Percentiles rank a stretch among this genome's conserved stretches.
Evolutionary conservation across 1,284 basidiomycete species (phyloP).

Genomic region (Leccinum angustisporum): DNA sequence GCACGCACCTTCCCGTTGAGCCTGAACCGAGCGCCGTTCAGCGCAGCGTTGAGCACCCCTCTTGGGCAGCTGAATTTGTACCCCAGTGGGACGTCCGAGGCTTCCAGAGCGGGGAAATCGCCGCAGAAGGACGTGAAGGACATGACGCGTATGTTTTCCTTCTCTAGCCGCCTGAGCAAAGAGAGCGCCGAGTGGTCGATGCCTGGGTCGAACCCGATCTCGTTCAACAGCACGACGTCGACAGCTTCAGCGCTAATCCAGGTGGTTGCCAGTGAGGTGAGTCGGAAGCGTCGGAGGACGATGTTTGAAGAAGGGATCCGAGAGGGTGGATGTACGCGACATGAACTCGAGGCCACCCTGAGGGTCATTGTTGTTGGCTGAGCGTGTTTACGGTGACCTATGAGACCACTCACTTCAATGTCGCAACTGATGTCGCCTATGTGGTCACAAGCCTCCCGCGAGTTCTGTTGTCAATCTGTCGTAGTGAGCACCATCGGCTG

Average conservation of each 20-base stretch:
- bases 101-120: no score
- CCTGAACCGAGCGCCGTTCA: constrained; percentile 76
- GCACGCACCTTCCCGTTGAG: constrained; percentile 55
- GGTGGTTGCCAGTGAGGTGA: no score
- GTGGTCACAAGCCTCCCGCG: constrained; percentile 57
- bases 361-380: background rate
- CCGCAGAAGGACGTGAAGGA: no score
- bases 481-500: constrained; percentile 56
- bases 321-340: constrained; percentile 70
- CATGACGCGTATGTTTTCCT: no score
- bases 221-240: constrained; percentile 82
- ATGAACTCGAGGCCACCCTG: constrained; percentile 86
- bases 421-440: constrained; percentile 89
- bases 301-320: constrained; percentile 67
- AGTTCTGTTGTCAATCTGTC: constrained; percentile 60
- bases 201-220: constrained; percentile 95
- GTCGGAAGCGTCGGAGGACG: constrained; percentile 43
- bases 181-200: constrained; percentile 89
- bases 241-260: constrained; percentile 59
- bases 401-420: constrained; percentile 51
- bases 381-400: background rate
- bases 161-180: no score
- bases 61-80: no score
- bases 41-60: constrained; percentile 69
- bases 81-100: no score